phyloP scores from a whole-genome alignment of 2,329 filamentous ascomycete genomes.

The Aureobasidium sp. region DNA sequence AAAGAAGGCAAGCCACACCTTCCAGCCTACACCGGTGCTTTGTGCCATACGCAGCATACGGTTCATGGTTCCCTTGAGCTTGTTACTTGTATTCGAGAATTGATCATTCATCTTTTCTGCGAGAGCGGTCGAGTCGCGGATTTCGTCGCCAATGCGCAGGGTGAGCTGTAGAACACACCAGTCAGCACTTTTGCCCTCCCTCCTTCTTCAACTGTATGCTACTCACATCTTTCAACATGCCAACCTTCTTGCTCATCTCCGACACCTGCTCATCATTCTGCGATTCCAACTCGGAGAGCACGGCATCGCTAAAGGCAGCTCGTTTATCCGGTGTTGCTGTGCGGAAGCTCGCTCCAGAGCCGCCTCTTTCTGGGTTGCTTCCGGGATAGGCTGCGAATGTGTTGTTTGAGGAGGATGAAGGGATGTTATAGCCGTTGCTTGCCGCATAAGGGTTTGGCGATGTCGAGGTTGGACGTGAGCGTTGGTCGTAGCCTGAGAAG shows the following conservation, averaged over 20 bases:
- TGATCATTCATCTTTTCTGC: conserved; percentile 94
- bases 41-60: conserved; percentile 95
- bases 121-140: conserved; percentile 78
- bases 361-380: conserved; percentile 14
- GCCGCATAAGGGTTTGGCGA: conserved; percentile 21
- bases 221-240: conserved; percentile 77
- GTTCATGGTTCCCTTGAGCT: conserved; percentile 88
- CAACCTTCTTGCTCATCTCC: conserved; percentile 85
- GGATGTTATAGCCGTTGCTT: conserved; percentile 6
- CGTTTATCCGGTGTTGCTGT: conserved; percentile 47
- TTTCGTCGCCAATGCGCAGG: conserved; percentile 88
- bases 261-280: conserved; percentile 89
- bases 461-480: conserved; percentile 27
- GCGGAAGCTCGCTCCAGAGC: conserved; percentile 28
- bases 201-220: not conserved
- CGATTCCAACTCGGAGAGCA: conserved; percentile 86
- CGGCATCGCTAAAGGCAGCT: conserved; percentile 87
- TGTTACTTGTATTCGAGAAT: conserved; percentile 77
- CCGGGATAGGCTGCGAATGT: conserved; percentile 27
- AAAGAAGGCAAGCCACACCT: conserved; percentile 87
- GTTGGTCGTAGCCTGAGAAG: conserved; percentile 33
- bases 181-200: not conserved
- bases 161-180: conserved; percentile 57
- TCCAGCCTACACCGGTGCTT: conserved; percentile 91
- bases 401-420: conserved; percentile 16